Evolutionary conservation across 805 yeast species (phyloP), one percentile per base, ranked within the genome.

Genomic region (Wickerhamiella musiphila): DNA sequence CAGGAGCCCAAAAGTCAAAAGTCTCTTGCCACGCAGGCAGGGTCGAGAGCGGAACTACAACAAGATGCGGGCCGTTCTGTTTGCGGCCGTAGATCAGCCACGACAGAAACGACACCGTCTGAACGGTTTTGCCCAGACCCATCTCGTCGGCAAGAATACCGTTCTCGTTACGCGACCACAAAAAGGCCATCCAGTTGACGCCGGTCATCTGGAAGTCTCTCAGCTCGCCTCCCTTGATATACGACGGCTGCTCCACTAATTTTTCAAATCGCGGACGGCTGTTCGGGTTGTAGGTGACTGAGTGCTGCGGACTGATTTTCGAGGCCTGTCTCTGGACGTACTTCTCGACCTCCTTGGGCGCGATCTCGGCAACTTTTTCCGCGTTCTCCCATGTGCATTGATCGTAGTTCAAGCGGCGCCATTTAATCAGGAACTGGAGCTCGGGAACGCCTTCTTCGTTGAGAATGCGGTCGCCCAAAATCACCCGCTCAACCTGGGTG

Each of bases 21-120:
- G 98, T 90, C 51, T 90, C 98, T 58, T 90, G 96, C 99, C 99
- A 90, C 0, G 98, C 93, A 3, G 96, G 94, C 34, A 90, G 73
- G 0, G 99, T 90, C 2, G 94, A 78, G 35, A 90, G 60, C 1
- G 99, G 99, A 6, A 90, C 98, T 19, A 90, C 98, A 13, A 90
- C 90, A 27, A 90, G 51, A 54, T 86, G 95, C 2, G 99, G 98
- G 6, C 99, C 99, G 54, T 84, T 79, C 51, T 90, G 98, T 55
- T 94, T 70, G 52, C 98, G 71, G 4, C 95, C 92, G 53, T 78
- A 90, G 24, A 90, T 71, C 31, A 90, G 65, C 96, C 98, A 90
- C 28, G 94, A 78, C 41, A 90, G 61, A 49, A 90, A 90, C 2
- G 94, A 68, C 10, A 90, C 94, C 0, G 96, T 90, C 56, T 90